Evolutionary conservation across 441 rosid genomes (phyloP).

Genomic region (Croton setiger): DNA sequence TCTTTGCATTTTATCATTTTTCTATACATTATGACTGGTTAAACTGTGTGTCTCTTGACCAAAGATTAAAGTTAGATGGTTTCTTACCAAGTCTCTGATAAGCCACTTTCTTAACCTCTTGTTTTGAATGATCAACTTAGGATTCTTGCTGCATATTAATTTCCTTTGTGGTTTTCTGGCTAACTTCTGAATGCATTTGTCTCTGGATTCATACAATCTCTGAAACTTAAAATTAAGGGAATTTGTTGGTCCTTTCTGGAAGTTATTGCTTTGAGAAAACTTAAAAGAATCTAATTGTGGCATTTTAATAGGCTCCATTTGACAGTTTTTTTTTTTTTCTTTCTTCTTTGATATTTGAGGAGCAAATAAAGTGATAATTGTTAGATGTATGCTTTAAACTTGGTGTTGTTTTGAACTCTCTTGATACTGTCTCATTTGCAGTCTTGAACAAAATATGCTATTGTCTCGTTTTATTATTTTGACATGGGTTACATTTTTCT

Average conservation of each 20-base stretch:
- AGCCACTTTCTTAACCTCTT: not conserved
- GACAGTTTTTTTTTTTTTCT: not conserved
- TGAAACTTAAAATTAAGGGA: slow-evolving; percentile 1
- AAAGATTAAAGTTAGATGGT: not conserved
- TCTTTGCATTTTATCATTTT: not conserved
- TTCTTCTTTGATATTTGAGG: not conserved
- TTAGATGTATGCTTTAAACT: not conserved
- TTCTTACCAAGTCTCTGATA: not conserved
- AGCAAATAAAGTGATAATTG: not conserved
- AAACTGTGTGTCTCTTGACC: not conserved
- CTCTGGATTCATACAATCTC: not conserved
- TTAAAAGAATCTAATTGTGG: not conserved
- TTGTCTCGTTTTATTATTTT: not conserved
- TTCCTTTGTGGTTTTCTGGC: not conserved
- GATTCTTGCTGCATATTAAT: not conserved
- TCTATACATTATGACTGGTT: not conserved
- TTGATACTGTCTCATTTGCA: not conserved
- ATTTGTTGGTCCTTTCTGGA: not conserved
- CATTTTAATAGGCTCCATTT: slow-evolving; percentile 5
- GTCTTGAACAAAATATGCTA: not conserved
- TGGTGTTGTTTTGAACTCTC: not conserved
- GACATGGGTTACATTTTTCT: not conserved
- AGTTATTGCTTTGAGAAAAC: slow-evolving; percentile 10
- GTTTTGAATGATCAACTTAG: not conserved
- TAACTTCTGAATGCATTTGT: not conserved